phyloP scores from a whole-genome alignment of 2,329 filamentous ascomycete species.

The Diaporthe ampelina region DNA sequence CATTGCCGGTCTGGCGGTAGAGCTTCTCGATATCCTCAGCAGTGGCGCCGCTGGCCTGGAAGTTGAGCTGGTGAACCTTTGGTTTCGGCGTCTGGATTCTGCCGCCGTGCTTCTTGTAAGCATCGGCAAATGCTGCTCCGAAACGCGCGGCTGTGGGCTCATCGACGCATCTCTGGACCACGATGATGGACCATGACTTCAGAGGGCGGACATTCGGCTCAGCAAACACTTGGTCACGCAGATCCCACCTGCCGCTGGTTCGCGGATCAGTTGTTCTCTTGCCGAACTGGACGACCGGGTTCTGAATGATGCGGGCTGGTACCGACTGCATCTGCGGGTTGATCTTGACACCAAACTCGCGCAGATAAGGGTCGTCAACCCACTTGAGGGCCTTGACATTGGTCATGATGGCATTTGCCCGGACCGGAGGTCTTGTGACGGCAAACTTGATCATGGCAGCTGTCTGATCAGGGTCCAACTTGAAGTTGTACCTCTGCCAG shows the following conservation, averaged over 20 bases:
- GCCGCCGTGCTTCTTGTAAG: conserved; percentile 66
- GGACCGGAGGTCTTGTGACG: conserved; percentile 79
- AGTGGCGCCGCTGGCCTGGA: conserved; percentile 53
- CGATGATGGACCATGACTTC: conserved; percentile 81
- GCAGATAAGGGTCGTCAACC: conserved; percentile 76
- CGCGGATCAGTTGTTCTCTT: conserved; percentile 71
- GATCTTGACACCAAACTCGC: conserved; percentile 81
- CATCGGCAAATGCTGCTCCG: conserved; percentile 56
- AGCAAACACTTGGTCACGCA: conserved; percentile 85
- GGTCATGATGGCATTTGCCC: conserved; percentile 76
- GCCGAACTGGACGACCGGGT: conserved; percentile 80
- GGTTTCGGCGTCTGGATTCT: conserved; percentile 52
- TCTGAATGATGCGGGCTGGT: conserved; percentile 78
- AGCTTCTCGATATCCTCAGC: conserved; percentile 68
- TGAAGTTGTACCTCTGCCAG: conserved; percentile 74
- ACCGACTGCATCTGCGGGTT: conserved; percentile 73
- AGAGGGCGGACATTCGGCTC: conserved; percentile 73
- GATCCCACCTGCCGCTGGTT: conserved; percentile 84
- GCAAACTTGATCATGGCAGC: conserved; percentile 93
- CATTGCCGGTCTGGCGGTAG: conserved; percentile 68
- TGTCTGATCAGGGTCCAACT: conserved; percentile 75
- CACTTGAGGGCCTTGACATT: conserved; percentile 79
- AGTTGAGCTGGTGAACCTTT: conserved; percentile 48
- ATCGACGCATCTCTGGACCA: conserved; percentile 69
- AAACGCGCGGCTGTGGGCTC: conserved; percentile 73